A percentile compares a stretch with the other conserved stretches of the same genome.
These are phyloP conservation scores for Rhodotorula paludigena DNA, from an alignment of 768 basidiomycete genomes.

Conservation along the genomic window DNA sequence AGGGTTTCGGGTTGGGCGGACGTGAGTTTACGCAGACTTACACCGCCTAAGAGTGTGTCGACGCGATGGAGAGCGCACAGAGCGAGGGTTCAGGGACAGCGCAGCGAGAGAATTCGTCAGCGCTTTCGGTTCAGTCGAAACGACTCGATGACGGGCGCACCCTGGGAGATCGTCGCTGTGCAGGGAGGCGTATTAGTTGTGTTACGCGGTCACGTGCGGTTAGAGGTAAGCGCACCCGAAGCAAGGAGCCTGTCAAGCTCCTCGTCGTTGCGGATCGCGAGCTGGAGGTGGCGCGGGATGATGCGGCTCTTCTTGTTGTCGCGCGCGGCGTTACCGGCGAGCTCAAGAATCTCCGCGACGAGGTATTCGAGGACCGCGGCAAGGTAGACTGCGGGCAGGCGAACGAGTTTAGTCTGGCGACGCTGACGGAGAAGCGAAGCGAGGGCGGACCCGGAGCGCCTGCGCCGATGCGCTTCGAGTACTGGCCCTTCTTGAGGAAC, in stretches of 20 bases:
- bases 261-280: slow-evolving; percentile 64
- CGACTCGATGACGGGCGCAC: slow-evolving; percentile 43
- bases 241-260: slow-evolving; percentile 62
- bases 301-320: slow-evolving; percentile 52
- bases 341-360: slow-evolving; percentile 83
- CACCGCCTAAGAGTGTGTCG: background rate
- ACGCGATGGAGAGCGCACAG: no score
- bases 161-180: slow-evolving; percentile 68
- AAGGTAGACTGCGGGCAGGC: slow-evolving; percentile 15
- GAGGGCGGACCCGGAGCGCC: background rate
- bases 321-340: slow-evolving; percentile 71
- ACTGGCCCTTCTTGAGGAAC: background rate
- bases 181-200: no score
- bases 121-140: no score
- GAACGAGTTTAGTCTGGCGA: background rate
- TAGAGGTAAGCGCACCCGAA: background rate
- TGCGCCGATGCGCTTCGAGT: background rate
- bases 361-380: slow-evolving; percentile 57
- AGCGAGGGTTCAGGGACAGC: no score
- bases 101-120: no score
- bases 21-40: background rate
- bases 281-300: slow-evolving; percentile 85
- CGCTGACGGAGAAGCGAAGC: no score
- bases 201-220: no score
- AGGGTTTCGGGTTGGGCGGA: no score